Evolutionary conservation across 257 asterid species (phyloP), one percentile per base, ranked within the genome.

Genomic region (Gynochthodes officinalis): DNA sequence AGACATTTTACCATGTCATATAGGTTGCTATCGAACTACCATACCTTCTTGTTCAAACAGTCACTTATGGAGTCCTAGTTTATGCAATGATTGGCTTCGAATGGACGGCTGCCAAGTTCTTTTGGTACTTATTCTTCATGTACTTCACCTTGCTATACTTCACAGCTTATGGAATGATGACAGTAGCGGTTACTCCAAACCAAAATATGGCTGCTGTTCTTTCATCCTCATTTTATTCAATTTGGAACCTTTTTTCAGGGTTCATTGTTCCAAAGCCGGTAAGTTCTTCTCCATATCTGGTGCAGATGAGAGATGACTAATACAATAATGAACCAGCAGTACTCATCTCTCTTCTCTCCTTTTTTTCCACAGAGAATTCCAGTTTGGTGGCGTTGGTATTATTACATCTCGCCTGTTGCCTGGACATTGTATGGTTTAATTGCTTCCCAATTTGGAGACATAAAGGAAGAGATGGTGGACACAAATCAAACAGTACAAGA

Each of bases 331-430:
- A 1, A 46, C 12, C 52, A 10, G 7, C 42, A 37, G 4, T 7
- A 37, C 6, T 37, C 42, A 37, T 37, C 42, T 16, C 42, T 46
- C 28, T 16, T 7, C 48, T 10, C 30, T 14, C 19, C 44, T 2
- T 25, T 23, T 63, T 64, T 79, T 40, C 19, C 14, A 62, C 91
- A 90, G 96, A 88, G 95, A 73, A 89, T 86, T 40, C 96, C 96
- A 4, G 79, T 80, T 46, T 88, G 95, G 96, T 90, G 96, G 96
- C 78, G 85, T 69, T 90, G 97, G 96, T 86, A 84, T 88, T 87
- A 83, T 65, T 90, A 87, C 68, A 46, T 7, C 71, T 14, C 80
- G 32, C 97, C 96, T 9, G 57, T 84, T 50, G 79, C 91, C 0
- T 90, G 97, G 95, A 80, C 97, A 40, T 80, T 90, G 66, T 81